These are phyloP conservation scores for Oxyria digyna DNA, from an alignment of 148 eudicot genomes.

Conservation along the genomic window DNA sequence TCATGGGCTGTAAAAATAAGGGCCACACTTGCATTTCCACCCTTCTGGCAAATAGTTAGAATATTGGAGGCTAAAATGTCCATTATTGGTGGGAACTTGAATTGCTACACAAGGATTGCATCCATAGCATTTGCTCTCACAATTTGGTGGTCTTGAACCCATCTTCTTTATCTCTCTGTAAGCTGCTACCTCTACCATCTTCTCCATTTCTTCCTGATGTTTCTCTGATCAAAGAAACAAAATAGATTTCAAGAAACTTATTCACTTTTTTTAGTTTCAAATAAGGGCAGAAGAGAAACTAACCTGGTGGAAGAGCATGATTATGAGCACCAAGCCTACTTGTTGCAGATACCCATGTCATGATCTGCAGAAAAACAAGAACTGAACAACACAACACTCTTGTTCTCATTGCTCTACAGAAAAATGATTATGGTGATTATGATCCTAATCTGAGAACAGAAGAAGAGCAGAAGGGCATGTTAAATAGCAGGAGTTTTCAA, in stretches of 20 bases:
- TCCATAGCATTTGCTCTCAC: constrained; percentile 71
- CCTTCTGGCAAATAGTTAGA: constrained; percentile 81
- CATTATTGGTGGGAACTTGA: constrained; percentile 57
- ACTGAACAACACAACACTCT: constrained; percentile 13
- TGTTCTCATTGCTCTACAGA: constrained; percentile 20
- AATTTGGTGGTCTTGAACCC: constrained; percentile 88
- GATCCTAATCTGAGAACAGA: neutral
- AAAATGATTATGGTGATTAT: constrained; percentile 25
- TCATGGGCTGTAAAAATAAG: constrained; percentile 47
- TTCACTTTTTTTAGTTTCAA: too few relatives aligned
- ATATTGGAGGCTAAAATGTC: constrained; percentile 36
- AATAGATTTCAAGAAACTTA: neutral
- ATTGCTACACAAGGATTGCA: constrained; percentile 76
- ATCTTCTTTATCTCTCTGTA: constrained; percentile 23
- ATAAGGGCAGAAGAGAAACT: neutral
- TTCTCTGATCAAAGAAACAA: neutral
- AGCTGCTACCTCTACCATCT: neutral
- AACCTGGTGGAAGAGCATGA: constrained; percentile 8
- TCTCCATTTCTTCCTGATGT: neutral
- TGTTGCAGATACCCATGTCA: constrained; percentile 39
- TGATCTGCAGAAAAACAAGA: constrained; percentile 25
- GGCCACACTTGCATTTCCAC: constrained; percentile 98
- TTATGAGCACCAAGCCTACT: constrained; percentile 33
- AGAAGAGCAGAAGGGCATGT: neutral
- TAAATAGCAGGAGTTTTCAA: constrained; percentile 4